A percentile compares a stretch with the other conserved stretches of the same genome.
Evolutionary conservation across 2,329 filamentous ascomycete genomes (phyloP).

Genomic region (Leptographium galeiforme): DNA sequence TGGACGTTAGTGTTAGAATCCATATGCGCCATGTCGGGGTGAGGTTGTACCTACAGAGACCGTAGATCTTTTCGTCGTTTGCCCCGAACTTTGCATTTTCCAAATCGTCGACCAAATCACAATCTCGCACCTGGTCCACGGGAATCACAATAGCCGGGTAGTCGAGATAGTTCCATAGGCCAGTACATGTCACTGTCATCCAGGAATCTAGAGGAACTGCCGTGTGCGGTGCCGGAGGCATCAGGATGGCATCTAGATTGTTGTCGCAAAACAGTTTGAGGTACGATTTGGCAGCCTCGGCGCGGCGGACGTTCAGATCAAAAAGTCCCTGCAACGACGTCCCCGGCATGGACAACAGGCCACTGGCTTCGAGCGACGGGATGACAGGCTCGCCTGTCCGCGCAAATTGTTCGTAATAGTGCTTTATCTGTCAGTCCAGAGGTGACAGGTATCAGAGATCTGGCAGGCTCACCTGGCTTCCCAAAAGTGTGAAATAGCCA

Average conservation of each 20-base stretch:
- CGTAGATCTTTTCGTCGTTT: not conserved
- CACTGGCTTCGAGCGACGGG: not conserved
- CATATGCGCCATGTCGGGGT: not conserved
- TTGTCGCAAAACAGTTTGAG: not conserved
- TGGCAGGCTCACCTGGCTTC: not conserved
- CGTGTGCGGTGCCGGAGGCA: not conserved
- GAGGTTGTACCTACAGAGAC: not conserved
- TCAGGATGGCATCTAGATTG: not conserved
- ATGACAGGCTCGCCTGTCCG: not conserved
- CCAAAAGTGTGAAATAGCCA: not conserved
- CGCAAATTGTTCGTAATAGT: not conserved
- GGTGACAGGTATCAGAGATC: too few species aligned
- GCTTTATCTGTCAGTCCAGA: too few species aligned
- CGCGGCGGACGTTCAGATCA: not conserved
- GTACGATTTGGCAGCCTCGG: not conserved
- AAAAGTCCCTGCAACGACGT: not conserved
- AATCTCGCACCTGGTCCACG: not conserved
- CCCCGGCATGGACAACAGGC: not conserved
- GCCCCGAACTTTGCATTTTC: not conserved
- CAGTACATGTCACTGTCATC: not conserved
- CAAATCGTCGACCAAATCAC: not conserved
- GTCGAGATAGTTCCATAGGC: not conserved
- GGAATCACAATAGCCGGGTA: not conserved
- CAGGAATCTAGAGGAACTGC: not conserved
- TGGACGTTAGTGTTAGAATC: not conserved